A percentile compares a stretch with the other conserved stretches of the same genome.
Conservation (phyloP, 1,139 yeast species). For the Suzukiozyma palmioleophila region DNA sequence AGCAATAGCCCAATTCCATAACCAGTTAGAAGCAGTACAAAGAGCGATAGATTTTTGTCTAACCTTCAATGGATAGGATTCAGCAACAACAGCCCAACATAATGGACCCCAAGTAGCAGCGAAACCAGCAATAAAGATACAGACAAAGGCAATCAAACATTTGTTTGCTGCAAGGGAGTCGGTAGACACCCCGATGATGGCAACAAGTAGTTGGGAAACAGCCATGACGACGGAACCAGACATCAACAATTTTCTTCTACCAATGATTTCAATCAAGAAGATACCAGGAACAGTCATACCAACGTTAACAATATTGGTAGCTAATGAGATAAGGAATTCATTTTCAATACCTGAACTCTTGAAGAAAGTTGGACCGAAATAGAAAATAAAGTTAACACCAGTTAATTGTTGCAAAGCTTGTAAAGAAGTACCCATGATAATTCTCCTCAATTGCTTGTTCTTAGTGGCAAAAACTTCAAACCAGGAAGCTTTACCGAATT, state of each 20-base stretch:
- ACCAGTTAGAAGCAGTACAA: slow-evolving; percentile 69
- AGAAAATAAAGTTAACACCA: slow-evolving; percentile 70
- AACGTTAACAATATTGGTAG: slow-evolving; percentile 36
- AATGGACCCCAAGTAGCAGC: slow-evolving; percentile 77
- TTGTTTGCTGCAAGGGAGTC: slow-evolving; percentile 44
- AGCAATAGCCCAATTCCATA: slow-evolving; percentile 67
- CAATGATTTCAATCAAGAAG: slow-evolving; percentile 30
- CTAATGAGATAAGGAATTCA: slow-evolving; percentile 31
- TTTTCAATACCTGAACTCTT: slow-evolving; percentile 50
- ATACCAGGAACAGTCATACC: slow-evolving; percentile 37
- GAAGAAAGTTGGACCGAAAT: slow-evolving; percentile 66
- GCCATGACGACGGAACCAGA: slow-evolving; percentile 63
- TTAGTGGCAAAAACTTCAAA: slow-evolving; percentile 26
- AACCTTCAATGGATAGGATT: slow-evolving; percentile 59
- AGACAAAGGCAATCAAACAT: slow-evolving; percentile 58
- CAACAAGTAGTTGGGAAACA: slow-evolving; percentile 60
- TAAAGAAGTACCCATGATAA: slow-evolving; percentile 28
- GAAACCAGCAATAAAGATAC: slow-evolving; percentile 63
- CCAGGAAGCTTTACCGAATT: slow-evolving; percentile 32
- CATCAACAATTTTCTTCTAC: slow-evolving; percentile 35
- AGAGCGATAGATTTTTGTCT: slow-evolving; percentile 68
- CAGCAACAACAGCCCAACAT: slow-evolving; percentile 68
- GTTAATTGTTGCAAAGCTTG: slow-evolving; percentile 66
- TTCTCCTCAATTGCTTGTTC: slow-evolving; percentile 34
- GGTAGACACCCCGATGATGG: slow-evolving; percentile 57